These are phyloP conservation scores for Fusarium tjaetaba DNA, from an alignment of 2,329 filamentous ascomycete genomes.

Conservation along the genomic window DNA sequence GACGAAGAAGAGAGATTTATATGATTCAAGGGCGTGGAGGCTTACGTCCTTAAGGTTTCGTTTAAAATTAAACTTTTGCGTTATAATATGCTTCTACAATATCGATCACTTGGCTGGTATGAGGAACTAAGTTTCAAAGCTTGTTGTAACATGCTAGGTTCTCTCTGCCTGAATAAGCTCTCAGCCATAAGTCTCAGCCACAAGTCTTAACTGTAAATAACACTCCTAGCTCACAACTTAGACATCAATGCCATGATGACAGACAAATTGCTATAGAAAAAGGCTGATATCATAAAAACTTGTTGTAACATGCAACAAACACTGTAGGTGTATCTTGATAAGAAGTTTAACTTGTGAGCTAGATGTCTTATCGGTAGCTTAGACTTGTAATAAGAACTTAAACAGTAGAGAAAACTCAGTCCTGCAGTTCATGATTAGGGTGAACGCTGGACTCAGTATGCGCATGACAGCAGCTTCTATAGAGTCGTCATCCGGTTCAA, in stretches of 20 bases:
- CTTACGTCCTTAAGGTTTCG: neutral
- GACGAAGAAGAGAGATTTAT: neutral
- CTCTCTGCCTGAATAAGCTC: too few relatives aligned
- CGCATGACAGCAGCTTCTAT: too few relatives aligned
- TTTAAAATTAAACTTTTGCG: neutral
- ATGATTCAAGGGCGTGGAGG: neutral
- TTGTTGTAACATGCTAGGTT: too few relatives aligned
- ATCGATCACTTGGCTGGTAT: neutral
- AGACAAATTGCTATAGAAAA: too few relatives aligned
- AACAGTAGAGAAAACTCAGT: neutral
- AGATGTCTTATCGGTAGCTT: neutral
- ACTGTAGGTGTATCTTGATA: too few relatives aligned
- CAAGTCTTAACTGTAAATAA: too few relatives aligned
- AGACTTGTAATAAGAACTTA: neutral
- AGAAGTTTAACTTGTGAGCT: neutral
- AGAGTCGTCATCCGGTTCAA: accelerated
- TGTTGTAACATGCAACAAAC: too few relatives aligned
- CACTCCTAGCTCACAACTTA: too few relatives aligned
- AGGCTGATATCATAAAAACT: too few relatives aligned
- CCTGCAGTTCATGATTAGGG: neutral
- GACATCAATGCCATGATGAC: too few relatives aligned
- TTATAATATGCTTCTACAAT: neutral
- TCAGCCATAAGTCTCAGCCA: too few relatives aligned
- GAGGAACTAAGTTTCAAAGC: neutral
- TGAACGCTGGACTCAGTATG: neutral